Conservation (phyloP, 768 basidiomycete species). For the Boletus sensibilis region DNA sequence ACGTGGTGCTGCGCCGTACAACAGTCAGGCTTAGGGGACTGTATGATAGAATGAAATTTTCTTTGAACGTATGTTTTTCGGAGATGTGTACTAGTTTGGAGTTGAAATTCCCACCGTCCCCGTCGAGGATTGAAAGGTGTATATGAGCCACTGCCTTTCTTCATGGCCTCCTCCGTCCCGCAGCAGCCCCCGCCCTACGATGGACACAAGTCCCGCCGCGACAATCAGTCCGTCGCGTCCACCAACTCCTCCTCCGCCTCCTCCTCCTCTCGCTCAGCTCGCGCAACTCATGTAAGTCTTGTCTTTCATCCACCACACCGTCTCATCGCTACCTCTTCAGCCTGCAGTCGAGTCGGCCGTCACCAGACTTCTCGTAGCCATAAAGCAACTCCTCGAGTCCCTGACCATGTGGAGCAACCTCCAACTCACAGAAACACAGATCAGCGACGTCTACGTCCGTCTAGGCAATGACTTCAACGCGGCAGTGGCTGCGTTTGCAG, state of each 20-base stretch:
- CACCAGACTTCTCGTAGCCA: constrained; percentile 88
- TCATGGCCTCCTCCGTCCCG: constrained; percentile 24
- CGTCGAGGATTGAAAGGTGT: no score
- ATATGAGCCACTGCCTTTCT: constrained; percentile 11
- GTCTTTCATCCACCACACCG: neutral
- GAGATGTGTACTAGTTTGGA: neutral
- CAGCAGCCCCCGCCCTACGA: constrained; percentile 21
- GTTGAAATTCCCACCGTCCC: constrained; percentile 17
- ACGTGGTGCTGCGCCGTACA: constrained; percentile 38
- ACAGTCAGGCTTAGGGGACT: neutral
- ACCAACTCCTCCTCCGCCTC: constrained; percentile 42
- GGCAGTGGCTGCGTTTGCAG: constrained; percentile 84
- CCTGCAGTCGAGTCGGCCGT: constrained; percentile 89
- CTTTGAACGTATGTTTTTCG: neutral
- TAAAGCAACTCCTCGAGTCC: constrained; percentile 90
- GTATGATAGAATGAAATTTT: neutral
- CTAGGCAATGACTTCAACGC: constrained; percentile 97
- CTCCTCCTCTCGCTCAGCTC: constrained; percentile 23
- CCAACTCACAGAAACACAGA: constrained; percentile 69
- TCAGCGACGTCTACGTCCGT: constrained; percentile 96
- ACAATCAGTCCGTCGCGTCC: constrained; percentile 53
- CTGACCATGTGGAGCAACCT: constrained; percentile 81
- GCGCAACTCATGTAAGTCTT: constrained; percentile 26
- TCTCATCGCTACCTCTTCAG: constrained; percentile 31
- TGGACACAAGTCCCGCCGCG: constrained; percentile 50